phyloP scores from a whole-genome alignment of 306 rosid species.

The Castanospermum australe region DNA sequence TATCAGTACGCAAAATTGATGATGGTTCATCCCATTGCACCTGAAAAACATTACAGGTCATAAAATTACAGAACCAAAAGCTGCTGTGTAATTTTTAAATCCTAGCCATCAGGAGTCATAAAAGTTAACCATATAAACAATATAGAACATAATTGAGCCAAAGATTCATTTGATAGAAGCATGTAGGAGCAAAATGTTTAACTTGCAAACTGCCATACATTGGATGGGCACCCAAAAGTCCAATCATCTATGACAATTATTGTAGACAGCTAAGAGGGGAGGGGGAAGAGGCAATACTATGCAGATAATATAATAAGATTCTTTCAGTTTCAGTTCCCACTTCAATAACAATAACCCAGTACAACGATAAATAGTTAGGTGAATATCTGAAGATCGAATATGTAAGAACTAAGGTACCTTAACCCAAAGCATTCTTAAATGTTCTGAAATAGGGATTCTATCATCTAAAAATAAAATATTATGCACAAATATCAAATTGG shows the following conservation, averaged over 20 bases:
- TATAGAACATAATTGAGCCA: not conserved
- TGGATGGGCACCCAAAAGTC: not conserved
- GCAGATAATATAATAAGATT: not conserved
- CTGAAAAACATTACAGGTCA: conserved; percentile 31
- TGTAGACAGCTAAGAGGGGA: not conserved
- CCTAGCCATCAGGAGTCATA: not conserved
- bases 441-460: not conserved
- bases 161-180: not conserved
- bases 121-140: not conserved
- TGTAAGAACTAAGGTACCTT: not conserved
- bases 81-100: not conserved
- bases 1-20: conserved; percentile 68
- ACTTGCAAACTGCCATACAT: not conserved
- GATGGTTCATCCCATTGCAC: conserved; percentile 90
- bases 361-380: not conserved
- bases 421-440: not conserved
- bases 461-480: not conserved
- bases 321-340: not conserved
- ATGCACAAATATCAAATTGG: not conserved
- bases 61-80: not conserved
- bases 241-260: not conserved
- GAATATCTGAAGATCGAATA: not conserved
- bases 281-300: not conserved
- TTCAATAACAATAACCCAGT: not conserved
- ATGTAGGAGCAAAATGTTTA: not conserved